A percentile compares a stretch with the other conserved stretches of the same genome.
These are phyloP conservation scores for Hanseniaspora clermontiae DNA, from an alignment of 805 yeast genomes.

Conservation along the genomic window DNA sequence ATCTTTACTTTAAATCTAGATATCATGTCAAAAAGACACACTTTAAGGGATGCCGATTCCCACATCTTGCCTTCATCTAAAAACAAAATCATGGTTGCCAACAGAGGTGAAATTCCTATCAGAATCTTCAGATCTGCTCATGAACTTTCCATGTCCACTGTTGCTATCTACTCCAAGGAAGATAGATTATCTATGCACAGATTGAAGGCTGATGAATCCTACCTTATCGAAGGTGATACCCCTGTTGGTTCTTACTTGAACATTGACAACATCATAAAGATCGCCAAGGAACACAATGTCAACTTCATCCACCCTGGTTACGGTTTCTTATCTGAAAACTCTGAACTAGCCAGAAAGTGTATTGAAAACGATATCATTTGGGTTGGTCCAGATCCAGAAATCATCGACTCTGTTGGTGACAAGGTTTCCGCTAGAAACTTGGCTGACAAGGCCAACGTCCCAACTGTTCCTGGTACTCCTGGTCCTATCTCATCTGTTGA, in stretches of 20 bases:
- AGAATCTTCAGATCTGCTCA: conserved; percentile 94
- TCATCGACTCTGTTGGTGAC: conserved; percentile 92
- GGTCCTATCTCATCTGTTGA: conserved; percentile 79
- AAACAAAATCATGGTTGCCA: conserved; percentile 61
- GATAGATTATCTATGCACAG: conserved; percentile 91
- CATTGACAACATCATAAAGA: conserved; percentile 83
- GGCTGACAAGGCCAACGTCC: conserved; percentile 72
- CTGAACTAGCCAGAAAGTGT: conserved; percentile 86
- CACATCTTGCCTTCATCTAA: conserved; percentile 29
- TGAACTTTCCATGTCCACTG: conserved; percentile 92
- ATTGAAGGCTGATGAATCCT: conserved; percentile 86
- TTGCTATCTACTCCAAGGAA: conserved; percentile 92
- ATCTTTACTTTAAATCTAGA: not conserved
- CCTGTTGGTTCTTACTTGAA: conserved; percentile 95
- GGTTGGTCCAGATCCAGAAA: conserved; percentile 84
- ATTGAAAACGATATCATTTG: conserved; percentile 84
- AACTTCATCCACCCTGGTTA: conserved; percentile 90
- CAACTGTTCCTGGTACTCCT: conserved; percentile 94
- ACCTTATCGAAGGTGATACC: conserved; percentile 69
- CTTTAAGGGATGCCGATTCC: conserved; percentile 25
- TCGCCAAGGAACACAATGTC: conserved; percentile 66
- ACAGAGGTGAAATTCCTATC: conserved; percentile 76
- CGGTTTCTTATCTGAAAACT: conserved; percentile 80
- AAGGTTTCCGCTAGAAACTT: conserved; percentile 86
- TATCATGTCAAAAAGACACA: conserved; percentile 8